Conservation (phyloP, 208 protist species). For the Leishmania braziliensis region DNA sequence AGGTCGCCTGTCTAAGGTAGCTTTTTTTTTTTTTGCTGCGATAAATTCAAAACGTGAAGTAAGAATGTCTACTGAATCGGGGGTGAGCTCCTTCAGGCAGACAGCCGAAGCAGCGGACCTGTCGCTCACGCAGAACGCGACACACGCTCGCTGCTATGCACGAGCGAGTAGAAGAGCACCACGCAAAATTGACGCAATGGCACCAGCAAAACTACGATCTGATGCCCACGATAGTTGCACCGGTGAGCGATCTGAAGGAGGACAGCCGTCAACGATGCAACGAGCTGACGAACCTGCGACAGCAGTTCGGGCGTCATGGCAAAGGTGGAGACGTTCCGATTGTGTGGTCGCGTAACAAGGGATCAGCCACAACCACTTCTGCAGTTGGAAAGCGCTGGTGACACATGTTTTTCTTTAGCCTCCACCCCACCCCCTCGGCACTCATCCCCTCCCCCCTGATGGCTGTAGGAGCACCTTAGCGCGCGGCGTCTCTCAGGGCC, state of each 20-base stretch:
- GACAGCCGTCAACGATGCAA: constrained; percentile 17
- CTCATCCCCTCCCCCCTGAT: background rate
- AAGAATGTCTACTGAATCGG: background rate
- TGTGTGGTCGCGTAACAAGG: background rate
- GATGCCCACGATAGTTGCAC: constrained; percentile 31
- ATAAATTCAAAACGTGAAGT: constrained; percentile 8
- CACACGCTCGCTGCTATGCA: constrained; percentile 32
- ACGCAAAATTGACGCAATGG: constrained; percentile 25
- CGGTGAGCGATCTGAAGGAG: constrained; percentile 26
- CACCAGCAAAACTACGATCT: constrained; percentile 31
- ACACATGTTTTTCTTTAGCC: background rate
- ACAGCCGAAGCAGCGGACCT: background rate
- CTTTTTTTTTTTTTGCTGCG: background rate
- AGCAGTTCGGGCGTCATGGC: background rate
- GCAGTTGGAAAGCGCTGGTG: background rate
- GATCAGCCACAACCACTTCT: background rate
- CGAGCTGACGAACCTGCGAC: constrained; percentile 11
- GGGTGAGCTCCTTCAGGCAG: background rate
- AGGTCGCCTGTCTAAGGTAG: constrained; percentile 3
- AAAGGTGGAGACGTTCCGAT: background rate
- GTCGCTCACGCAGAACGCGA: constrained; percentile 29
- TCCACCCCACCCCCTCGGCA: background rate
- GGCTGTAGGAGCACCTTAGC: background rate
- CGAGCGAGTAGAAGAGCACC: constrained; percentile 38
- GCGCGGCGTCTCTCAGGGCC: background rate